Base-by-base conservation (phyloP, 139 green algal genomes). In the Gonium pectorale region DNA sequence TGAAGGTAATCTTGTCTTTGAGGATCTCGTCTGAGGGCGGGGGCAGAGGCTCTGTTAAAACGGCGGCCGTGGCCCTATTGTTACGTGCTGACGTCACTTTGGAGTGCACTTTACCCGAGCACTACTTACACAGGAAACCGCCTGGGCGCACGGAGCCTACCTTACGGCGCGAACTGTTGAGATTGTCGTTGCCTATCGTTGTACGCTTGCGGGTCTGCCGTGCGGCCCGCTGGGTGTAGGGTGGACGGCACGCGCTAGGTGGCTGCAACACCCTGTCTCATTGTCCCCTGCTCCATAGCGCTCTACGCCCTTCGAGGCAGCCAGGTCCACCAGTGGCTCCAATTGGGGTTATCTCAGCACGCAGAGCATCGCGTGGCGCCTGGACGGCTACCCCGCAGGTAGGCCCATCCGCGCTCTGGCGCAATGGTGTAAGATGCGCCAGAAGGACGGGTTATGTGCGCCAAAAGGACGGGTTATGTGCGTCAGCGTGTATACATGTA, bases 321-420 rank as follows among this genome's bases (percentile, higher is more conserved):
- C n/a, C 5, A 19, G 43, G 24, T 33, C 43, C 15, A 4, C 19
- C 29, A 21, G 29, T 2, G 26, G 8, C 38, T 29, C 35, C 59
- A 72, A 68, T 0, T 83, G 60, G 62, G 77, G 62, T 62, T 83
- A 59, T 27, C 77, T 83, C 24, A 64, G 37, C 41, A 19, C 77
- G 9, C 1, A 5, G 5, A 6, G 2, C 59, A 27, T 83, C 11
- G 26, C 62, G 2, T 43, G 51, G 60, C 60, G 77, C 2, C 62
- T 22, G 19, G 77, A 83, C 77, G 77, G 77, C 29, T 83, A 83
- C 62, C 77, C 77, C 3, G 62, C 60, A 51, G 77, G 77, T 62
- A 40, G 26, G 72, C 44, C 15, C 41, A 21, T 15, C 2, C 3
- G 4, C 2, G 4, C 8, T 38, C 8, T 3, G 66, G 24, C 3